A percentile compares a stretch with the other conserved stretches of the same genome.
Evolutionary conservation across 192 early-diverging fungal species (phyloP).

Genomic region (Diversispora epigaea): DNA sequence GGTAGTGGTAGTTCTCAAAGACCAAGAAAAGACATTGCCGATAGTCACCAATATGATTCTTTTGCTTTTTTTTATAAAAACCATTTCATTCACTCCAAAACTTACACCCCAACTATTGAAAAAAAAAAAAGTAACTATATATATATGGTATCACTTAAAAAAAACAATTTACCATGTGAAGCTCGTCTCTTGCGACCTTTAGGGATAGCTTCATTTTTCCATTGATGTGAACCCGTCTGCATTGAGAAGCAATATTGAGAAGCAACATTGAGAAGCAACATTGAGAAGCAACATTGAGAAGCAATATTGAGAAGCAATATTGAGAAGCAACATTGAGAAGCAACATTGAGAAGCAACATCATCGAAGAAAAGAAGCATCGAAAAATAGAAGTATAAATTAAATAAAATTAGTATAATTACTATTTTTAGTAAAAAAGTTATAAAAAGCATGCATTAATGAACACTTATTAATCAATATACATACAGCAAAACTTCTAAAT

Average conservation of each 20-base stretch:
- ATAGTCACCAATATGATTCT: neutral
- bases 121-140: neutral
- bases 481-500: conserved; percentile 29
- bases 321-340: no score
- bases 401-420: neutral
- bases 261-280: neutral
- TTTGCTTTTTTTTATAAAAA: neutral
- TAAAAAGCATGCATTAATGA: neutral
- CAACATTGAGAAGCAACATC: no score
- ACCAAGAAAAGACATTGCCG: no score
- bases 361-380: no score
- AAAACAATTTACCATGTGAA: conserved; percentile 37
- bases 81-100: neutral
- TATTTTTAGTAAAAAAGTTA: neutral
- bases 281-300: no score
- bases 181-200: conserved; percentile 38
- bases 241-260: neutral
- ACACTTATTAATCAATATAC: neutral
- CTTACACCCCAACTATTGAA: neutral
- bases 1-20: neutral
- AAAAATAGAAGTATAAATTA: no score
- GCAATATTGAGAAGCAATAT: no score
- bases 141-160: neutral
- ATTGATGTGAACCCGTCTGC: neutral
- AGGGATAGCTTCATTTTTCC: neutral